Evolutionary conservation across 345 rosid genomes (phyloP).

Genomic region (Microthlaspi erraticum): DNA sequence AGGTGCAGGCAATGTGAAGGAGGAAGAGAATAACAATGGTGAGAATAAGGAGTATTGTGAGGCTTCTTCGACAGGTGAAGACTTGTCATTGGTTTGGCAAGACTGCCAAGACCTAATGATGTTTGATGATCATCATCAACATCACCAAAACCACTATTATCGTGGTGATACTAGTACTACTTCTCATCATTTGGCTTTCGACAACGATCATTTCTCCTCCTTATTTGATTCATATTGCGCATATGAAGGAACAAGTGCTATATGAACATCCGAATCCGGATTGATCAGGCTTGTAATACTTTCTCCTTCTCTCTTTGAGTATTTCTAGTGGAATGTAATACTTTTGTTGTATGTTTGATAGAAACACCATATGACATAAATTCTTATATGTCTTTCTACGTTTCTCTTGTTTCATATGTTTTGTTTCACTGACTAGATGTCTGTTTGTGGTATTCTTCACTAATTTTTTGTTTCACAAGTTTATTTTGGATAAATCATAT

Average conservation of each 20-base stretch:
- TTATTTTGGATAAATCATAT: slow-evolving; percentile 23
- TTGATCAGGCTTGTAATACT: slow-evolving; percentile 19
- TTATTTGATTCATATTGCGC: slow-evolving; percentile 28
- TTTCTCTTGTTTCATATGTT: neutral
- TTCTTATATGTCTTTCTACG: slow-evolving; percentile 1
- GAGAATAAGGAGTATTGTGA: slow-evolving; percentile 32
- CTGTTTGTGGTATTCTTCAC: slow-evolving; percentile 15
- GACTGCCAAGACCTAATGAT: slow-evolving; percentile 37
- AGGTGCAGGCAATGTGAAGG: slow-evolving; percentile 27
- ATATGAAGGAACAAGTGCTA: slow-evolving; percentile 17
- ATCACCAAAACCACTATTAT: slow-evolving; percentile 26
- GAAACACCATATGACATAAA: slow-evolving; percentile 13
- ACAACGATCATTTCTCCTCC: slow-evolving; percentile 30
- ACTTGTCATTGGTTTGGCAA: slow-evolving; percentile 42
- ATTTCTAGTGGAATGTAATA: slow-evolving; percentile 27
- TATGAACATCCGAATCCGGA: slow-evolving; percentile 6
- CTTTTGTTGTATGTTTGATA: slow-evolving; percentile 30
- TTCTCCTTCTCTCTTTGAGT: slow-evolving; percentile 20
- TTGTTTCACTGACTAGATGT: slow-evolving; percentile 1
- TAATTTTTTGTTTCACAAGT: slow-evolving; percentile 17
- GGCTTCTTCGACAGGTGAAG: slow-evolving; percentile 26
- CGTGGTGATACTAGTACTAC: slow-evolving; percentile 16
- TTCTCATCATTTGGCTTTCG: slow-evolving; percentile 28
- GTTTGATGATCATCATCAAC: slow-evolving; percentile 40
- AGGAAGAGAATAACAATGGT: slow-evolving; percentile 28